Evolutionary conservation across 192 early-diverging fungal genomes (phyloP), one percentile per base, ranked within the genome.

Genomic region (Backusella parvicylindrica): DNA sequence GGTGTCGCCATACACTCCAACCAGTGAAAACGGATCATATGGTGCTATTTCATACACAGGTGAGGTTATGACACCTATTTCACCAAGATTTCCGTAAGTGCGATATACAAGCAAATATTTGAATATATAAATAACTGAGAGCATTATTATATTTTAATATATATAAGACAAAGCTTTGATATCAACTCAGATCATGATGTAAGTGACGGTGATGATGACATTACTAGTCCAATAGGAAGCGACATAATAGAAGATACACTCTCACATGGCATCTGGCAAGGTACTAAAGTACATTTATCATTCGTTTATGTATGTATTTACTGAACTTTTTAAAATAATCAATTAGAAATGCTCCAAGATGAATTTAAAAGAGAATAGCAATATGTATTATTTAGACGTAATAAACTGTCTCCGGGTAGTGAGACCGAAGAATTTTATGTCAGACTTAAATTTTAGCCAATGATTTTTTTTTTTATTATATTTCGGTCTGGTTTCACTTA

Each of bases 31-130:
- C 28, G 53, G 53, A 26, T 60, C 53, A 28, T 60, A 28, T 7
- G 53, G 53, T 60, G 53, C 53, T 60, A 60, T 60, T 60, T 60
- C 53, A 3, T 60, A 60, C 53, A 60, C 53, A 60, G 53, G 53
- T n/a, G 53, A 60, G 26, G 53, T 60, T 7, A 60, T 60, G 53
- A 60, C 53, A 60, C 53, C 53, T 26, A 60, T 60, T 28, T 60
- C 53, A 12, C 53, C 53, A 9, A 60, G 53, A 28, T 60, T 60
- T 9, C 53, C 53, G 53, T 60, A 60, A 60, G 53, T 60, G 21
- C 2, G 11, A 26, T 11, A 60, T 60, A 60, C 53, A 13, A 28
- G 12, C 53, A 26, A 21, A 60, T 2, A 60, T 28, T 1, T 23
- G 3, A 12, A 23, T 11, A 28, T 2, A 28, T 28, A 12, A 26